phyloP scores from a whole-genome alignment of 176 grass and related monocot species.

The Guadua angustifolia region DNA sequence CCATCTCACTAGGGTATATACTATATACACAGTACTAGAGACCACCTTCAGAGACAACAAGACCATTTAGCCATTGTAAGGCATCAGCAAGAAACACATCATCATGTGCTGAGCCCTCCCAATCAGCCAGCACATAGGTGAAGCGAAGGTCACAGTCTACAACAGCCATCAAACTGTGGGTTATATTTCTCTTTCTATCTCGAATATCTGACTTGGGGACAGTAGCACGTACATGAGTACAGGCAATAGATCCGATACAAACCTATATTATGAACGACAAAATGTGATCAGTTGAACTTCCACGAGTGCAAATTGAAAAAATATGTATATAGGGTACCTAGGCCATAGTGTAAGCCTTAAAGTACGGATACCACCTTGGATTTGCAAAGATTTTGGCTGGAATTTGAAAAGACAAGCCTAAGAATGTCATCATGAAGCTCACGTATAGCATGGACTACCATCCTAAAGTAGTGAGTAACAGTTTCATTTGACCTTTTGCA shows the following conservation, averaged over 20 bases:
- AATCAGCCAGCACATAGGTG: neutral
- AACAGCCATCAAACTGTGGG: neutral
- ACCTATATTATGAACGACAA: neutral
- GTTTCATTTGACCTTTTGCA: neutral
- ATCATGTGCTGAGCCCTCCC: too few species aligned
- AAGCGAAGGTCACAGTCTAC: neutral
- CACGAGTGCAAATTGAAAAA: neutral
- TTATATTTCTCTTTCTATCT: neutral
- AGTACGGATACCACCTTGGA: conserved; percentile 5
- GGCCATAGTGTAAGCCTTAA: neutral
- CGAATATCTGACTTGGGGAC: neutral
- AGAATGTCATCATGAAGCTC: neutral
- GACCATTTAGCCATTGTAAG: too few species aligned
- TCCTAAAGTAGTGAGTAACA: neutral
- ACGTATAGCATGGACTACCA: neutral
- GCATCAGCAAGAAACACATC: too few species aligned
- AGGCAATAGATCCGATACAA: neutral
- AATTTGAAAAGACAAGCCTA: neutral
- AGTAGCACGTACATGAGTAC: conserved; percentile 2
- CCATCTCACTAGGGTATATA: neutral
- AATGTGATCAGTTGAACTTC: conserved; percentile 15
- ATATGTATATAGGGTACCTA: neutral
- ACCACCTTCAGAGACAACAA: too few species aligned
- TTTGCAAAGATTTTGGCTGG: neutral
- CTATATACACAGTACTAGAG: neutral